phyloP scores from a whole-genome alignment of 2,329 filamentous ascomycete species.

The Nothopassalora personata region DNA sequence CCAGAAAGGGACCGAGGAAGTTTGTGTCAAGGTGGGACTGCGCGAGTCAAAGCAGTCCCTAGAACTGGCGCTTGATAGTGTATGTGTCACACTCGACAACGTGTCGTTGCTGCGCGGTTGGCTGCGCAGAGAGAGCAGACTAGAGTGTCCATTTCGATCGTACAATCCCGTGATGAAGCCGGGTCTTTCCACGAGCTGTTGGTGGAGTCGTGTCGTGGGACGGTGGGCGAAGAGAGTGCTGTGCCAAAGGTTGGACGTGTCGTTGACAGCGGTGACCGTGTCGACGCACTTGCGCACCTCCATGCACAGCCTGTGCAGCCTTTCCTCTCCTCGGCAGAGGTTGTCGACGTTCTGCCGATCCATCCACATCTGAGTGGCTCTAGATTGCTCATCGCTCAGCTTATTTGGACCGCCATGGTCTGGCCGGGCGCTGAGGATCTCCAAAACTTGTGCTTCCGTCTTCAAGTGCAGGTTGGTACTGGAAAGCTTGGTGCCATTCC shows the following conservation, averaged over 20 bases:
- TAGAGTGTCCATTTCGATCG: slow-evolving; percentile 8
- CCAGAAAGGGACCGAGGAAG: slow-evolving; percentile 79
- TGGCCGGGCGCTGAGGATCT: slow-evolving; percentile 74
- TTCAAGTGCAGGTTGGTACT: slow-evolving; percentile 63
- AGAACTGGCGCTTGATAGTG: slow-evolving; percentile 30
- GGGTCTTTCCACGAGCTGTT: slow-evolving; percentile 2
- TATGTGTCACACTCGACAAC: slow-evolving; percentile 24
- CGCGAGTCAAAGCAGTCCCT: slow-evolving; percentile 65
- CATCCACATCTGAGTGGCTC: slow-evolving; percentile 78
- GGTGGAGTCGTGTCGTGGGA: slow-evolving; percentile 7
- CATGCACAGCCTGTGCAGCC: slow-evolving; percentile 88
- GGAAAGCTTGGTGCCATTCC: slow-evolving; percentile 42
- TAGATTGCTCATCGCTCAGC: slow-evolving; percentile 88
- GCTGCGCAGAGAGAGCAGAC: slow-evolving; percentile 19
- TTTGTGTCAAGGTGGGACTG: slow-evolving; percentile 65
- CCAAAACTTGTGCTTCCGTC: slow-evolving; percentile 78
- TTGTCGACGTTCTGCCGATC: slow-evolving; percentile 78
- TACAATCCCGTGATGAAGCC: slow-evolving; percentile 11
- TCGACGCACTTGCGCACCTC: slow-evolving; percentile 83
- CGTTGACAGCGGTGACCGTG: slow-evolving; percentile 69
- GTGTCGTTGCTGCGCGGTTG: slow-evolving; percentile 23
- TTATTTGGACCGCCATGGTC: slow-evolving; percentile 91
- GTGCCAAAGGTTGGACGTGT: slow-evolving; percentile 85
- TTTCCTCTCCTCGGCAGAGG: slow-evolving; percentile 89
- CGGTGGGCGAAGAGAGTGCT: slow-evolving; percentile 79